Evolutionary conservation across 2,329 filamentous ascomycete species (phyloP), one percentile per base, ranked within the genome.

Genomic region (Aspergillus clavatus): DNA sequence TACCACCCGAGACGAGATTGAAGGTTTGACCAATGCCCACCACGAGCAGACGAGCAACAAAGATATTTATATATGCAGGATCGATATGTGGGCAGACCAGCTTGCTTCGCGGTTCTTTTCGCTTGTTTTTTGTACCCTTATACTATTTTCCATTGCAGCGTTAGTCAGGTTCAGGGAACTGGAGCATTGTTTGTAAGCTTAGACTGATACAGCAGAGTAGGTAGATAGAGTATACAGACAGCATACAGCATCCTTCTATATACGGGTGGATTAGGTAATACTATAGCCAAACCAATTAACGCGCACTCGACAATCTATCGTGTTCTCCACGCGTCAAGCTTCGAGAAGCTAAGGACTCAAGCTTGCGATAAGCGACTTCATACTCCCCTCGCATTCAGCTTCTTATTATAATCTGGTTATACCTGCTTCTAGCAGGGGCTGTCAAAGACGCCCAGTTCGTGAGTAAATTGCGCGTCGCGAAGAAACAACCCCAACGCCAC

Each of bases 301-400:
- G 28, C 46, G 42, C 33, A 36, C 46, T 33, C 29, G 33, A 40
- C 19, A 35, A 35, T 28, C 19, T 35, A 45, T 28, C 63, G 62
- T 62, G 59, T 57, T 43, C 38, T 18, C 35, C 45, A 63, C 64
- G 64, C 65, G 64, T 66, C 62, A 53, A 65, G 60, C 54, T 61
- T 40, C 48, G 35, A 33, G 43, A 45, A 33, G 19, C 33, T 38
- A 43, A 38, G 38, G 47, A 42, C 24, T 28, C 40, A 42, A 23
- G 5, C 18, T 19, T n/a, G 31, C 12, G 16, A 18, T 18, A 35
- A 18, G 14, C 18, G 5, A 38, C 39, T 40, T 23, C 36, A 39
- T 14, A 21, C 27, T 29, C 7, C 23, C n/a, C 22, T n/a, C n/a
- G n/a, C n/a, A n/a, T n/a, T n/a, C n/a, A n/a, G n/a, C n/a, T n/a